These are phyloP conservation scores for Cyclotella baltica DNA, from an alignment of 108 stramenopile species.

Conservation along the genomic window DNA sequence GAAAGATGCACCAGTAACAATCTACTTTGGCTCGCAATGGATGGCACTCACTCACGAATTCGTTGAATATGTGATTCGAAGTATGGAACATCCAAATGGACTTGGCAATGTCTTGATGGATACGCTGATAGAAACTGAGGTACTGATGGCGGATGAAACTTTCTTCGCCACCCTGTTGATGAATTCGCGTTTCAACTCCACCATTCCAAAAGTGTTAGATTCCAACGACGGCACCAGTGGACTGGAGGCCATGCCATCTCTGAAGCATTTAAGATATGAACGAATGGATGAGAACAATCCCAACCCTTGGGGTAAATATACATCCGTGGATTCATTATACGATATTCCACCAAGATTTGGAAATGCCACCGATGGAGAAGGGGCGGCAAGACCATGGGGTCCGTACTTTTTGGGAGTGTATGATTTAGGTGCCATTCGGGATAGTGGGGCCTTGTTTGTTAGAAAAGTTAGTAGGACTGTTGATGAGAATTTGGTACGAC, in stretches of 20 bases:
- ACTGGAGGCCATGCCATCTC: conserved; percentile 39
- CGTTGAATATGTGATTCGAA: conserved; percentile 64
- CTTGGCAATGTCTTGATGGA: conserved; percentile 67
- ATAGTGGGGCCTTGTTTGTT: conserved; percentile 84
- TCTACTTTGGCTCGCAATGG: conserved; percentile 93
- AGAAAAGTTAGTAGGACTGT: conserved; percentile 80
- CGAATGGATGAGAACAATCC: conserved; percentile 91
- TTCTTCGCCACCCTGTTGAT: conserved; percentile 86
- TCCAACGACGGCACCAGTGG: conserved; percentile 47
- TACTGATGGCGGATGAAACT: conserved; percentile 91
- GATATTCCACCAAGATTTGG: conserved; percentile 54
- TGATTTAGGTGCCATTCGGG: conserved; percentile 74
- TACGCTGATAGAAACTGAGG: conserved; percentile 58
- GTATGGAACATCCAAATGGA: conserved; percentile 63
- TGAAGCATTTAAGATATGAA: conserved; percentile 81
- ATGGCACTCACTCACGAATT: conserved; percentile 78
- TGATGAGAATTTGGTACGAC: conserved; percentile 71
- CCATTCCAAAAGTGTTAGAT: conserved; percentile 70
- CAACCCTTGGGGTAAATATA: conserved; percentile 65
- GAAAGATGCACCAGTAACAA: conserved; percentile 43
- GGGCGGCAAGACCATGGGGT: conserved; percentile 78
- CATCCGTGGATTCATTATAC: conserved; percentile 63
- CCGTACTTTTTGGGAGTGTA: conserved; percentile 91
- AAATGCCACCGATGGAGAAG: conserved; percentile 48
- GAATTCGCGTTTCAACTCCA: conserved; percentile 64